These are phyloP conservation scores for Ustilago lituana DNA, from an alignment of 1,284 basidiomycete species.

Conservation along the genomic window DNA sequence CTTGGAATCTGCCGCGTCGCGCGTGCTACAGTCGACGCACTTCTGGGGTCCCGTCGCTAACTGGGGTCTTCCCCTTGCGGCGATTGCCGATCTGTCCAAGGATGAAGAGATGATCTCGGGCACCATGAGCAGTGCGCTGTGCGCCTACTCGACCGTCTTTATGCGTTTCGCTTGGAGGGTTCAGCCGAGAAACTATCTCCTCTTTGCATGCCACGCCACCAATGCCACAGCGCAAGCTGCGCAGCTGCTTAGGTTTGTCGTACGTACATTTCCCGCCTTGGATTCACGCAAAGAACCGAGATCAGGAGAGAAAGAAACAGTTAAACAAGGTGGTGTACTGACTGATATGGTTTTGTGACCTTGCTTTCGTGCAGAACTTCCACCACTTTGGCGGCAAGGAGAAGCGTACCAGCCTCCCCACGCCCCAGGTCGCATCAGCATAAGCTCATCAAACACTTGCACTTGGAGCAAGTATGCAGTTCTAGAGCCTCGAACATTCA, in stretches of 20 bases:
- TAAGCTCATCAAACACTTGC: neutral
- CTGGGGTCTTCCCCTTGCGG: conserved; percentile 66
- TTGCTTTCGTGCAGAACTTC: conserved; percentile 42
- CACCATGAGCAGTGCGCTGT: conserved; percentile 62
- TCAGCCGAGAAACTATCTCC: conserved; percentile 64
- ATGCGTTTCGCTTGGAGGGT: conserved; percentile 66
- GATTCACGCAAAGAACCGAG: too few relatives aligned
- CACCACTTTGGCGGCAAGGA: conserved; percentile 59
- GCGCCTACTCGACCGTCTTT: conserved; percentile 63
- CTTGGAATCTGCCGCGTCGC: too few relatives aligned
- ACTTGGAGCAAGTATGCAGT: neutral
- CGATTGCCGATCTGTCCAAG: conserved; percentile 63
- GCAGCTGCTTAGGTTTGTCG: conserved; percentile 57
- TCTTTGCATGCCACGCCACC: conserved; percentile 64
- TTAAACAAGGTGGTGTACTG: too few relatives aligned
- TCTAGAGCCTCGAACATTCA: too few relatives aligned
- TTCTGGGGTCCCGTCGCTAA: conserved; percentile 67
- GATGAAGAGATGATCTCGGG: conserved; percentile 65
- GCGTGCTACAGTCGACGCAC: conserved; percentile 55
- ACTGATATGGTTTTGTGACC: neutral
- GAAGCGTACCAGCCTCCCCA: conserved; percentile 17
- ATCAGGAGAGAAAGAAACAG: too few relatives aligned
- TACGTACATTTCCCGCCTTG: conserved; percentile 34
- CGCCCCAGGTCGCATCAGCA: conserved; percentile 41
- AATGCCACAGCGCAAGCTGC: conserved; percentile 62